phyloP scores from a whole-genome alignment of 2,329 filamentous ascomycete genomes.

The Fusarium secorum region DNA sequence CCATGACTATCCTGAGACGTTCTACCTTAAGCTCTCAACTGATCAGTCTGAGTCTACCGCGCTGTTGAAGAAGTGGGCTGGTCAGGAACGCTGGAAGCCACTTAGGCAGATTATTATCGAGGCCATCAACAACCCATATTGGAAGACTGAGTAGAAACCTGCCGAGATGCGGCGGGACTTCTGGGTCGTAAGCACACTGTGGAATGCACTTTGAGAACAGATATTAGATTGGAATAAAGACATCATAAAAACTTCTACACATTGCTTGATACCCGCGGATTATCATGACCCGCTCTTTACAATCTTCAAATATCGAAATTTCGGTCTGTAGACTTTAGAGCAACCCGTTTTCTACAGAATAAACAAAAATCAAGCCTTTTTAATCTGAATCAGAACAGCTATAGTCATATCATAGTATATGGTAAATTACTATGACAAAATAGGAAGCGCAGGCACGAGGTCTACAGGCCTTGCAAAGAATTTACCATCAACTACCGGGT shows the following conservation, averaged over 20 bases:
- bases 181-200: rapidly evolving
- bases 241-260: too few relatives aligned
- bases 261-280: too few relatives aligned
- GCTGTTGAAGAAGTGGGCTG: not conserved
- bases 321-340: too few relatives aligned
- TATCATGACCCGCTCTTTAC: too few relatives aligned
- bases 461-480: too few relatives aligned
- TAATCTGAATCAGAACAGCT: not conserved
- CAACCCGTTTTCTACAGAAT: too few relatives aligned
- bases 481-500: rapidly evolving
- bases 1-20: not conserved
- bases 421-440: too few relatives aligned
- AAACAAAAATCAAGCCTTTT: too few relatives aligned
- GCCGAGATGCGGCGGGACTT: rapidly evolving
- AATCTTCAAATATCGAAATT: too few relatives aligned
- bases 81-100: not conserved
- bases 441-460: not conserved
- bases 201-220: rapidly evolving
- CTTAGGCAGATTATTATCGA: not conserved
- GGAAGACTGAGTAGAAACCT: not conserved
- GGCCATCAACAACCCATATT: not conserved
- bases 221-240: rapidly evolving
- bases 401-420: rapidly evolving
- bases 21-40: not conserved
- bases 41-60: not conserved